Evolutionary conservation across 495 filamentous ascomycete genomes (phyloP), one percentile per base, ranked within the genome.

Genomic region (Neurospora sp.): DNA sequence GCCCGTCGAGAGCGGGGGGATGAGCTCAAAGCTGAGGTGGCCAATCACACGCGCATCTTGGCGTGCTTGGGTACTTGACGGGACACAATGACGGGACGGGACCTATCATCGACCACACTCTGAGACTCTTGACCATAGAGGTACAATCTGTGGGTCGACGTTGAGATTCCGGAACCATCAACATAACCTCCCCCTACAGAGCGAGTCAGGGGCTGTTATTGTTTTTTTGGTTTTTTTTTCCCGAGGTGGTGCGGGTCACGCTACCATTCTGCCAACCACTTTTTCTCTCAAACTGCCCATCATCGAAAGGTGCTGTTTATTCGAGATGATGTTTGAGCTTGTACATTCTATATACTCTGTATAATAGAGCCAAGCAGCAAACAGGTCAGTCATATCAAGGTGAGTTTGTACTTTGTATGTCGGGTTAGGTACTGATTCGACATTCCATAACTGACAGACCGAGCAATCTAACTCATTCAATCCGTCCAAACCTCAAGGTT

Each of bases 41-140:
- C 71, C 71, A 73, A 73, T 73, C 66, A 70, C 14, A 71, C 40
- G 18, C 71, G 12, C 61, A 31, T 5, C 68, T 40, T 14, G 38
- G 59, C 71, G 12, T 12, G 18, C 53, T 61, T 35, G 53, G 53
- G 12, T 31, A 12, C 53, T 61, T 35, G 14, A 61, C 27, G 53
- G 27, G 14, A 61, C 53, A 61, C 53, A 18, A 61, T 35, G 53
- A 61, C 53, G 53, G 53, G 53, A 61, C 27, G 53, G 53, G 27
- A 61, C 53, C 6, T 61, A 61, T 61, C 27, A 35, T 35, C 12
- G 6, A 61, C 53, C 53, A 61, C 53, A 35, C 6, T 59, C 20
- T 20, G 44, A 48, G 44, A 48, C 44, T 48, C n/a, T 9, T 10
- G 18, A 46, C 18, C 10, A 27, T 27, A 59, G 16, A 35, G 31